phyloP scores from a whole-genome alignment of 768 basidiomycete species.

The Amyloporia xantha region DNA sequence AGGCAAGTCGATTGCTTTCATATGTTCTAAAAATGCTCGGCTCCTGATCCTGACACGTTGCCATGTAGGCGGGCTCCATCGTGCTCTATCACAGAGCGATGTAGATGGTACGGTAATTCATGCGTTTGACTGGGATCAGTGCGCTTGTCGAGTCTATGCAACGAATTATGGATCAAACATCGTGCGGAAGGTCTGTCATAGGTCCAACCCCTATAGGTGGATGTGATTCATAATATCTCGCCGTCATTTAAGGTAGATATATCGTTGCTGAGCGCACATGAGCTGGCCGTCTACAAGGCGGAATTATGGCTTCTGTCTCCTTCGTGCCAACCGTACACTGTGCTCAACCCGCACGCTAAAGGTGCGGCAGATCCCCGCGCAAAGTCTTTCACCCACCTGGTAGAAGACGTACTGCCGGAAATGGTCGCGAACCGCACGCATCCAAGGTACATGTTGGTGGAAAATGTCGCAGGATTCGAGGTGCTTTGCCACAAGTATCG shows the following conservation, averaged over 20 bases:
- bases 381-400: constrained; percentile 66
- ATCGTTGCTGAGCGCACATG: constrained; percentile 41
- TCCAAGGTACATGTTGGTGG: constrained; percentile 59
- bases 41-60: constrained; percentile 2
- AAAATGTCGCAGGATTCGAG: constrained; percentile 84
- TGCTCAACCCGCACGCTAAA: constrained; percentile 66
- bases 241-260: constrained; percentile 55
- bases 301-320: constrained; percentile 76
- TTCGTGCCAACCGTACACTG: constrained; percentile 80
- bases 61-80: constrained; percentile 60
- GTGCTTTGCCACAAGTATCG: constrained; percentile 29
- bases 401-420: constrained; percentile 55
- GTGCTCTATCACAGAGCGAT: constrained; percentile 50
- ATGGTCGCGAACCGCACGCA: constrained; percentile 38
- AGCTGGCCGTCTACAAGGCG: constrained; percentile 42
- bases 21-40: neutral
- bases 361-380: constrained; percentile 70
- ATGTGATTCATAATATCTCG: constrained; percentile 10
- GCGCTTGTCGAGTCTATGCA: constrained; percentile 62
- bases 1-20: constrained; percentile 34
- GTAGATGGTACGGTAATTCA: constrained; percentile 43
- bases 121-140: constrained; percentile 83
- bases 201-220: neutral
- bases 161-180: constrained; percentile 47
- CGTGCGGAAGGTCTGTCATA: constrained; percentile 40